phyloP scores from a whole-genome alignment of 192 early-diverging fungal species.

The Funneliformis geosporum region DNA sequence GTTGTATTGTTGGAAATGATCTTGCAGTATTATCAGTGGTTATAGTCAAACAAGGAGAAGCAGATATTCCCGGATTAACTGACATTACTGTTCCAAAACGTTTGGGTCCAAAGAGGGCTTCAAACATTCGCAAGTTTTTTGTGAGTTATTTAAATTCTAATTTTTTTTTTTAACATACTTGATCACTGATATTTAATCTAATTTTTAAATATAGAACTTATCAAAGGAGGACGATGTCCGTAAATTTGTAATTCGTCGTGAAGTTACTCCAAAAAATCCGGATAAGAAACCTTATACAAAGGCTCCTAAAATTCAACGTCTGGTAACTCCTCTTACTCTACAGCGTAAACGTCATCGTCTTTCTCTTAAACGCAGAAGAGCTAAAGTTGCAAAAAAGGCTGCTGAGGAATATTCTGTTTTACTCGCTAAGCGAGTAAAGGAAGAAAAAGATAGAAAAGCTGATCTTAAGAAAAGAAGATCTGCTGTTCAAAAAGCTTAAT shows the following conservation, averaged over 20 bases:
- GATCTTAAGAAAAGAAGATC: constrained; percentile 73
- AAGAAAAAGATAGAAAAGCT: constrained; percentile 86
- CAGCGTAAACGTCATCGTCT: constrained; percentile 92
- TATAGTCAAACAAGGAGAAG: constrained; percentile 97
- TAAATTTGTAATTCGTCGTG: constrained; percentile 99
- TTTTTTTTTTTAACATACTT: neutral
- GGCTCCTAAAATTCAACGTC: constrained; percentile 95
- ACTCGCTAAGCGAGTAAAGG: constrained; percentile 91
- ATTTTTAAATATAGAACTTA: constrained; percentile 63
- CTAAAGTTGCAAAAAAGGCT: constrained; percentile 79
- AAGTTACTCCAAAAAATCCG: constrained; percentile 84
- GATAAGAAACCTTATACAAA: constrained; percentile 96
- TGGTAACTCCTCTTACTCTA: constrained; percentile 95
- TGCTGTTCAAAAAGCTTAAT: constrained; percentile 40
- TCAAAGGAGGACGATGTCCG: constrained; percentile 98
- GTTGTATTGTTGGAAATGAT: constrained; percentile 96
- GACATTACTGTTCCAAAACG: constrained; percentile 94
- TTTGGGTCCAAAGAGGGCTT: constrained; percentile 98
- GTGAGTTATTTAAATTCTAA: constrained; percentile 45
- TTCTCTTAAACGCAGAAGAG: constrained; percentile 85
- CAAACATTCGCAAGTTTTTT: constrained; percentile 99
- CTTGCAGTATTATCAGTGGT: constrained; percentile 92
- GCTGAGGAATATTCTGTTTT: constrained; percentile 77
- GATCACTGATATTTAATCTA: neutral
- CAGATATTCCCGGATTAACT: constrained; percentile 93